phyloP scores from a whole-genome alignment of 805 yeast genomes.

The Sugiyamaella mastotermitis region DNA sequence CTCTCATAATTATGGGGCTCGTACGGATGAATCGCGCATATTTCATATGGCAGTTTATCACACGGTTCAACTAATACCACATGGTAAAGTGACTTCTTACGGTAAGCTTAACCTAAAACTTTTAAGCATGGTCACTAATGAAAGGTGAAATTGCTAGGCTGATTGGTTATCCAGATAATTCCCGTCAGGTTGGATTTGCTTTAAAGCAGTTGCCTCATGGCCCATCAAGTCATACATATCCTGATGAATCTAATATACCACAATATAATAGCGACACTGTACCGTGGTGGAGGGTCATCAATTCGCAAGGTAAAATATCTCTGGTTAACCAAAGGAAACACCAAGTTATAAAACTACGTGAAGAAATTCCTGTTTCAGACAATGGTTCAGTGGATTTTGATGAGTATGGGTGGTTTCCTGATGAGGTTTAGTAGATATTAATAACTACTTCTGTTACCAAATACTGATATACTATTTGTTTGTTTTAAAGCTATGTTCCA shows the following conservation, averaged over 20 bases:
- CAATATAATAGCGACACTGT: conserved; percentile 34
- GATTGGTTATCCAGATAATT: conserved; percentile 54
- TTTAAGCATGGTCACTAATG: no score
- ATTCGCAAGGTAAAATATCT: conserved; percentile 58
- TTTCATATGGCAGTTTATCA: conserved; percentile 60
- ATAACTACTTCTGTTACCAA: neutral
- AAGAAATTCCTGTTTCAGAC: conserved; percentile 35
- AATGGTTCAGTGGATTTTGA: conserved; percentile 37
- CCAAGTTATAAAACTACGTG: conserved; percentile 41
- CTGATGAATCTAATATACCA: conserved; percentile 10
- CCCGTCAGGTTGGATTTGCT: conserved; percentile 71
- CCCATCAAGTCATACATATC: conserved; percentile 11
- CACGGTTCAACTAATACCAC: conserved; percentile 48
- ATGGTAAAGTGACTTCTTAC: conserved; percentile 62
- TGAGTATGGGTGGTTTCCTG: conserved; percentile 67
- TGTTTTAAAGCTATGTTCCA: no score
- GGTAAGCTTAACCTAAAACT: conserved; percentile 34
- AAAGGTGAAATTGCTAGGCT: conserved; percentile 64
- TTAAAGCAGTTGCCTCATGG: conserved; percentile 45
- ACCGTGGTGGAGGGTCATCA: conserved; percentile 81
- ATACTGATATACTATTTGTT: neutral
- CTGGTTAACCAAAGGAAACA: conserved; percentile 35
- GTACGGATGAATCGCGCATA: conserved; percentile 42
- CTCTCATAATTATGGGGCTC: conserved; percentile 22
- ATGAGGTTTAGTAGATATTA: conserved; percentile 13